Percentiles rank a stretch among this genome's conserved stretches.
Evolutionary conservation across 805 yeast genomes (phyloP).

Genomic region (Cyberlindnera amylophila): DNA sequence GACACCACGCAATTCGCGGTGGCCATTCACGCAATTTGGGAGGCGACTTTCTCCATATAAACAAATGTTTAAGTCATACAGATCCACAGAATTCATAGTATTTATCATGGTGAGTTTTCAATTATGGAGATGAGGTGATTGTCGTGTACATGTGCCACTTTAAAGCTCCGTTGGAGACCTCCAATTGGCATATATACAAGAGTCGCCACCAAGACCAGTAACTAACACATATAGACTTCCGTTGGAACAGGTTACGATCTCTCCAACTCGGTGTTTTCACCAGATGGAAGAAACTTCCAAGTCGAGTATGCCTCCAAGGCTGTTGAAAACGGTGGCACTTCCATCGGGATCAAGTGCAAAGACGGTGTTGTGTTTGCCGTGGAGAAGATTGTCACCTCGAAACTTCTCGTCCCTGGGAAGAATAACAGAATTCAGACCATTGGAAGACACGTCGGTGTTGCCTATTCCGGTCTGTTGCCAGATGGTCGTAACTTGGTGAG

Average conservation of each 20-base stretch:
- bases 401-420: conserved; percentile 81
- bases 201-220: no score
- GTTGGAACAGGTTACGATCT: conserved; percentile 99
- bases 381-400: conserved; percentile 87
- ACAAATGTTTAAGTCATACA: no score
- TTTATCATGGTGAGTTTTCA: no score
- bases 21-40: not conserved
- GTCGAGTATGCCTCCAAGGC: conserved; percentile 98
- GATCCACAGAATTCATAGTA: no score
- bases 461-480: conserved; percentile 91
- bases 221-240: conserved; percentile 52
- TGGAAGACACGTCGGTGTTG: conserved; percentile 91
- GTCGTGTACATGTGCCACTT: no score
- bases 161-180: no score
- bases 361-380: conserved; percentile 97
- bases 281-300: conserved; percentile 92
- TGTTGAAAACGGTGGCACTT: conserved; percentile 95
- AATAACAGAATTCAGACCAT: conserved; percentile 90
- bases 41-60: not conserved
- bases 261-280: conserved; percentile 88
- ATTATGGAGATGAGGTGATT: no score
- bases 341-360: conserved; percentile 85
- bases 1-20: not conserved
- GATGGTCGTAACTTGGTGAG: conserved; percentile 93
- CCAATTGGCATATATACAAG: no score